Conservation (phyloP, 2,329 filamentous ascomycete genomes). For the Ophiostoma populinum region DNA sequence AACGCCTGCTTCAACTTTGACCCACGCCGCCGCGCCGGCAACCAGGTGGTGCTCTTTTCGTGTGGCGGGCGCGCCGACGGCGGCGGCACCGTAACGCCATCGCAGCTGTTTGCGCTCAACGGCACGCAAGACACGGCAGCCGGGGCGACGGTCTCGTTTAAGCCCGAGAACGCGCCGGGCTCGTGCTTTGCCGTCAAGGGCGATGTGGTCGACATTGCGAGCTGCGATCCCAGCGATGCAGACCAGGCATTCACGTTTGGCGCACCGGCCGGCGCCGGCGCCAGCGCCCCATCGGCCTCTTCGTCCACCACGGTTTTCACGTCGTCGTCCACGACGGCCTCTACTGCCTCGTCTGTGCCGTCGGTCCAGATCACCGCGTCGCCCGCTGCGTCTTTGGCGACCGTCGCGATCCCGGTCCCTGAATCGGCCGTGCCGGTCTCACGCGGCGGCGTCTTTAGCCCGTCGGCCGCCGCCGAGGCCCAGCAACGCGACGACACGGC, state of each 20-base stretch:
- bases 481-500: conserved; percentile 29
- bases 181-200: conserved; percentile 30
- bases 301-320: not conserved
- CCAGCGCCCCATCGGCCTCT: not conserved
- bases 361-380: no score
- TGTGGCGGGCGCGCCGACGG: conserved; percentile 41
- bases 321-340: not conserved
- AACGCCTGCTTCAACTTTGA: conserved; percentile 44
- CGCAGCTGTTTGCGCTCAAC: conserved; percentile 33
- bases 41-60: conserved; percentile 38
- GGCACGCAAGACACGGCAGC: conserved; percentile 23
- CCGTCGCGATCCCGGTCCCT: conserved; percentile 5
- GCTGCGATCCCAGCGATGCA: conserved; percentile 22
- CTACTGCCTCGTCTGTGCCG: not conserved
- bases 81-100: conserved; percentile 28
- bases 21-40: conserved; percentile 28
- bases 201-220: conserved; percentile 25
- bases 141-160: conserved; percentile 24
- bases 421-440: conserved; percentile 26
- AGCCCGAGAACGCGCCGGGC: conserved; percentile 26
- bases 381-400: not conserved
- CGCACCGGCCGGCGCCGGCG: conserved; percentile 6
- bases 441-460: conserved; percentile 30
- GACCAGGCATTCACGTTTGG: conserved; percentile 25
- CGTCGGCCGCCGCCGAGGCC: conserved; percentile 30